phyloP scores from a whole-genome alignment of 2,329 filamentous ascomycete genomes.

The Colletotrichum trifolii region DNA sequence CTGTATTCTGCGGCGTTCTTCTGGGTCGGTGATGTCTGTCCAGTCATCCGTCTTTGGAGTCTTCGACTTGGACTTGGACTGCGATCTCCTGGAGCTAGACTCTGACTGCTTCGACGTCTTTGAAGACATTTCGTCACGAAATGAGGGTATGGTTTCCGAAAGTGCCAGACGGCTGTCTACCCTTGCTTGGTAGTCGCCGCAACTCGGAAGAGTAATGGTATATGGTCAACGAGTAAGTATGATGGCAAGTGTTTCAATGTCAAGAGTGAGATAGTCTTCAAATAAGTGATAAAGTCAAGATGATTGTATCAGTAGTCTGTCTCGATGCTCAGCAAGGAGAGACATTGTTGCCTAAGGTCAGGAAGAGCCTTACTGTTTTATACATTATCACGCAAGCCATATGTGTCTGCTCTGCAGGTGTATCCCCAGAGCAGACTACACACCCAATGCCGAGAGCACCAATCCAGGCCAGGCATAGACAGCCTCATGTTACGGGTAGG shows the following conservation, averaged over 20 bases:
- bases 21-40: slow-evolving; percentile 75
- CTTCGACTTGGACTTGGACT: slow-evolving; percentile 53
- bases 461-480: slow-evolving; percentile 6
- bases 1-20: slow-evolving; percentile 78
- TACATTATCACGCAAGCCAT: no score
- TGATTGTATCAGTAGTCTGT: no score
- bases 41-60: slow-evolving; percentile 69
- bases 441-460: slow-evolving; percentile 3
- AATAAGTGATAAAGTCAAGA: no score
- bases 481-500: slow-evolving; percentile 31
- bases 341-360: not conserved
- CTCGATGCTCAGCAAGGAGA: no score
- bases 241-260: no score
- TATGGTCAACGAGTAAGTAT: no score
- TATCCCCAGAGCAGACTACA: not conserved
- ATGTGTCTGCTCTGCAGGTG: no score
- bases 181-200: no score
- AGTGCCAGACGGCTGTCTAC: no score
- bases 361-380: slow-evolving; percentile 24
- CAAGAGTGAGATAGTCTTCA: no score
- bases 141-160: no score
- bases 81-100: slow-evolving; percentile 43
- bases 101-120: slow-evolving; percentile 41
- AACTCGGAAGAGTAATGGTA: no score
- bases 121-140: slow-evolving; percentile 44